Evolutionary conservation across 148 eudicot species (phyloP), one percentile per base, ranked within the genome.

Genomic region (Nepenthes gracilis): DNA sequence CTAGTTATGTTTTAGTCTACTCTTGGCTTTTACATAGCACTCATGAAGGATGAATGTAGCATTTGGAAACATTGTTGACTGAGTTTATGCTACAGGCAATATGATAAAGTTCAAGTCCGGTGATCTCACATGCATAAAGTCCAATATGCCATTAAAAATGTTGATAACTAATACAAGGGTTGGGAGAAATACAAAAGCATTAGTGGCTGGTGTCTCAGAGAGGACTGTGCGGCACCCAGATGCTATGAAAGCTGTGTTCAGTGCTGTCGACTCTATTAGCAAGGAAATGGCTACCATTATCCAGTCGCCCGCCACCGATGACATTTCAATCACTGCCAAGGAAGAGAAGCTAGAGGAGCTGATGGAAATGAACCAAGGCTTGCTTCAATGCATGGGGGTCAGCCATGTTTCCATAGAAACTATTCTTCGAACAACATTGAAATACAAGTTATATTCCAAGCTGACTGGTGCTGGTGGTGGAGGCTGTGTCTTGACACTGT

Each of bases 401-500:
- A 93, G 89, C 80, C 98, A 93, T 79, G 80, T 85, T 61, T 75
- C 95, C 10, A 93, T 93, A 59, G 98, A 88, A 73, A 81, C 91
- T 64, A 87, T 93, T 63, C 84, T 86, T 45, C 81, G 78, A 58
- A 84, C 89, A 35, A 86, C 96, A 6, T 56, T 82, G 56, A 93
- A 93, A 62, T 93, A 88, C 77, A 84, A 88, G 69, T 74, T 93
- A 53, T 50, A 84, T 54, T 74, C 98, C 67, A 93, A 93, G 71
- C 76, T 93, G 58, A 93, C 98, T 6, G 96, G 98, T 71, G 98
- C 98, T 67, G 98, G 98, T 68, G 98, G 98, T 9, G 98, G 98
- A 53, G 98, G 98, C 68, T 93, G 98, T 60, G 96, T 93, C 67
- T 63, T 93, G 57, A 93, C 98, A 23, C 78, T 93, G 34, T 58